phyloP scores from a whole-genome alignment of 441 rosid genomes.

The Populus hybrid region DNA sequence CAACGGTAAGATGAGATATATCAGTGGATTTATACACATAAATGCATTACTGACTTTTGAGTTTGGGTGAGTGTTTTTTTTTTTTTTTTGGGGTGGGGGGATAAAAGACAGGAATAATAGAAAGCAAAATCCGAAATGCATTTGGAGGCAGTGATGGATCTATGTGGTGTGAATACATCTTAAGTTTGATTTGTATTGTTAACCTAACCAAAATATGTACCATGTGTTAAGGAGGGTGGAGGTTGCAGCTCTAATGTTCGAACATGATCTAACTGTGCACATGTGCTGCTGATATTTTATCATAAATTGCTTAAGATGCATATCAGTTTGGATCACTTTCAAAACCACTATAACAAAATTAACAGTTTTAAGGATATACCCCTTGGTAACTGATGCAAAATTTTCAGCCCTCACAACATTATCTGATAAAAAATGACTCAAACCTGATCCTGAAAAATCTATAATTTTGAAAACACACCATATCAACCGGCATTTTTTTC shows the following conservation, averaged over 20 bases:
- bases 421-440: background rate
- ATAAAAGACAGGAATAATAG: background rate
- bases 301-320: background rate
- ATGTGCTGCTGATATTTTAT: background rate
- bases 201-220: background rate
- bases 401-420: background rate
- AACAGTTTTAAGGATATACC: background rate
- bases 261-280: background rate
- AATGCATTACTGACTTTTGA: background rate
- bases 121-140: background rate
- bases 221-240: background rate
- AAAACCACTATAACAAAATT: background rate
- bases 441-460: background rate
- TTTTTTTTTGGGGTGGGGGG: background rate
- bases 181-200: background rate
- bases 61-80: background rate
- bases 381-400: background rate
- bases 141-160: background rate
- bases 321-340: background rate
- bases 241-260: background rate
- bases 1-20: background rate
- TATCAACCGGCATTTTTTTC: background rate
- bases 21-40: background rate
- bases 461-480: background rate
- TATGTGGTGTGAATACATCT: background rate